Evolutionary conservation across 192 early-diverging fungal species (phyloP).

Genomic region (Coemansia sp.): DNA sequence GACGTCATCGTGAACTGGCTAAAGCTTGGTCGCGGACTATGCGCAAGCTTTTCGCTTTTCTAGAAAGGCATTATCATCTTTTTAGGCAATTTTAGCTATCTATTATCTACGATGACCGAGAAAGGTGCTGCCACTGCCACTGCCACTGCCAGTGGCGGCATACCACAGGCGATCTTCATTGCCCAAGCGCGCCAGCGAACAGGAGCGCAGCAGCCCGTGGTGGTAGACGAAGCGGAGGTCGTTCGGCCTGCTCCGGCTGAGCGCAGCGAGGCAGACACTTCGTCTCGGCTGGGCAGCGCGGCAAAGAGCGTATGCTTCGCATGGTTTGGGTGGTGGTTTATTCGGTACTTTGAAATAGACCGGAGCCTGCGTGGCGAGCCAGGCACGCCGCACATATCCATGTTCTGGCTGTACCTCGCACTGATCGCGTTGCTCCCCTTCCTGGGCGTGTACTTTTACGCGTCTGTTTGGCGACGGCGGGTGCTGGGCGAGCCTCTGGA

Average conservation of each 20-base stretch:
- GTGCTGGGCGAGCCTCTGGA: conserved; percentile 45
- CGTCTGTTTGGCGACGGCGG: conserved; percentile 46
- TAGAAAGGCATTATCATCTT: background rate
- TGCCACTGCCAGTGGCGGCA: background rate
- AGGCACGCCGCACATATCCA: conserved; percentile 37
- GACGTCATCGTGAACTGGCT: background rate
- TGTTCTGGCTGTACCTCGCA: conserved; percentile 33
- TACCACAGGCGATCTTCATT: conserved; percentile 30
- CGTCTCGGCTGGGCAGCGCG: conserved; percentile 23
- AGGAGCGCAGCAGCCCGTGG: background rate
- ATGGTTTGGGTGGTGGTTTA: conserved; percentile 35
- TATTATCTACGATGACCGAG: background rate
- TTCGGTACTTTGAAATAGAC: conserved; percentile 47
- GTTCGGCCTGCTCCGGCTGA: background rate
- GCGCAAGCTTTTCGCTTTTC: background rate
- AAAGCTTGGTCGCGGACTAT: background rate
- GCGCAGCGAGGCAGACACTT: background rate
- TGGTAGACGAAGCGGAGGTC: background rate
- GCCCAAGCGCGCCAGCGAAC: conserved; percentile 24
- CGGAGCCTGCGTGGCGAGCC: conserved; percentile 41
- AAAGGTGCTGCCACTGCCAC: background rate
- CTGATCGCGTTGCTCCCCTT: conserved; percentile 32
- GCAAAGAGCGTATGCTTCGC: conserved; percentile 22
- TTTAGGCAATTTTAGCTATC: background rate
- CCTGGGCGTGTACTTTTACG: conserved; percentile 42